These are phyloP conservation scores for Eucalyptus guilfoylei DNA, from an alignment of 345 rosid genomes.

Conservation along the genomic window DNA sequence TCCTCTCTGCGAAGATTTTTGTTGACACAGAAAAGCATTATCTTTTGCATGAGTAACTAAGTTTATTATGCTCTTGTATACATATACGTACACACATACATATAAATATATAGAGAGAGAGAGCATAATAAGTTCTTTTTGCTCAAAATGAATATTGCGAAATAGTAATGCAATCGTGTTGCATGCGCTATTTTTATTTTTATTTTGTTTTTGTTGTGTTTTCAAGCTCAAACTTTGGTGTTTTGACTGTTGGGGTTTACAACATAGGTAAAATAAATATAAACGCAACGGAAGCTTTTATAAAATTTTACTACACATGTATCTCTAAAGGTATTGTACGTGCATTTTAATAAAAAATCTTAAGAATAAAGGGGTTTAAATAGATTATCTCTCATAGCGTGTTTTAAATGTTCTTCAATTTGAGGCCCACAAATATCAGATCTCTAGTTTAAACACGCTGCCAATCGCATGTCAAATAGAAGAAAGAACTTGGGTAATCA, in stretches of 20 bases:
- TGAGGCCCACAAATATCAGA: too few relatives aligned
- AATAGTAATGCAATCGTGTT: neutral
- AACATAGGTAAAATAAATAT: too few relatives aligned
- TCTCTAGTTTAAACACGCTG: too few relatives aligned
- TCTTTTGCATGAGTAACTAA: neutral
- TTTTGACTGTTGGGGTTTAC: neutral
- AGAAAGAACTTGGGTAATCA: too few relatives aligned
- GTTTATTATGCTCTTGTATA: neutral
- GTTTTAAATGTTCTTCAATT: too few relatives aligned
- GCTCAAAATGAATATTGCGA: neutral
- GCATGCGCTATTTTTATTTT: neutral
- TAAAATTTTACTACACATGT: too few relatives aligned
- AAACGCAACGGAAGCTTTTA: too few relatives aligned
- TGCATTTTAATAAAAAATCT: too few relatives aligned
- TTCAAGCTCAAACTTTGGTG: neutral
- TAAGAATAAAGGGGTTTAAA: too few relatives aligned
- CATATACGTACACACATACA: neutral
- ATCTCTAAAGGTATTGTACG: too few relatives aligned
- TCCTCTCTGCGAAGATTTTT: neutral
- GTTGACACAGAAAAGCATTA: neutral
- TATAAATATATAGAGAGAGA: neutral
- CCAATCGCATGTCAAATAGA: too few relatives aligned
- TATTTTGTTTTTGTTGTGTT: neutral
- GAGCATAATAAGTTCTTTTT: neutral
- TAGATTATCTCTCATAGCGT: too few relatives aligned